phyloP scores from a whole-genome alignment of 129 eudicot species.

The Tagetes patula region DNA sequence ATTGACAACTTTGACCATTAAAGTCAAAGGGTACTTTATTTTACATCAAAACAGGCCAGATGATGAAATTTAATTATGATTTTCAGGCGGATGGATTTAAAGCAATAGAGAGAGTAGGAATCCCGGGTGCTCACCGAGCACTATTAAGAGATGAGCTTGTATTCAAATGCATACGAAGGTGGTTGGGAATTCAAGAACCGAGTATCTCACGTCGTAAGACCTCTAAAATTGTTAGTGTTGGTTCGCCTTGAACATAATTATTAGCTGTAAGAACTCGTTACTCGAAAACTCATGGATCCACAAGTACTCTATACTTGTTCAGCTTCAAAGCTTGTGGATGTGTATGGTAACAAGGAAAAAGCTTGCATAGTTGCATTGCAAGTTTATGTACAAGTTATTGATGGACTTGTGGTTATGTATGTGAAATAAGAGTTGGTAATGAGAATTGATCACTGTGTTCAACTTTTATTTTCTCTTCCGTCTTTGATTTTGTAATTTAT shows the following conservation, averaged over 20 bases:
- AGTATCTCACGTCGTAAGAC: slow-evolving; percentile 16
- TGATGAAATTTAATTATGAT: neutral
- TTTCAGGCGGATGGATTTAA: slow-evolving; percentile 36
- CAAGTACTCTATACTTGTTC: no score
- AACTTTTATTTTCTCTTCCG: no score
- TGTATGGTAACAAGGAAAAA: no score
- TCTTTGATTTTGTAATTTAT: no score
- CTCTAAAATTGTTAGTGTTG: slow-evolving; percentile 17
- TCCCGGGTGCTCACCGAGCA: slow-evolving; percentile 35
- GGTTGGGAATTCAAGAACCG: slow-evolving; percentile 33
- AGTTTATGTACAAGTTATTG: no score
- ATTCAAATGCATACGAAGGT: slow-evolving; percentile 29
- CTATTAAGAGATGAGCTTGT: slow-evolving; percentile 34
- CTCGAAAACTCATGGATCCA: no score
- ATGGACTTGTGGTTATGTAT: no score
- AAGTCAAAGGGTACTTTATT: neutral
- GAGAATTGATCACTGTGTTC: no score
- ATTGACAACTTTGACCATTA: slow-evolving; percentile 12
- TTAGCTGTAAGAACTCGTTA: no score
- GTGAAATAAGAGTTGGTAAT: no score
- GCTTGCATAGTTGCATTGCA: no score
- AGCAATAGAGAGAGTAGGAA: slow-evolving; percentile 35
- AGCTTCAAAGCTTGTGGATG: no score
- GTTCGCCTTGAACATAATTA: slow-evolving; percentile 8
- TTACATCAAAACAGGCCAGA: neutral